Conservation (phyloP, 2,329 filamentous ascomycete species). For the Botryosphaeria dothidea region DNA sequence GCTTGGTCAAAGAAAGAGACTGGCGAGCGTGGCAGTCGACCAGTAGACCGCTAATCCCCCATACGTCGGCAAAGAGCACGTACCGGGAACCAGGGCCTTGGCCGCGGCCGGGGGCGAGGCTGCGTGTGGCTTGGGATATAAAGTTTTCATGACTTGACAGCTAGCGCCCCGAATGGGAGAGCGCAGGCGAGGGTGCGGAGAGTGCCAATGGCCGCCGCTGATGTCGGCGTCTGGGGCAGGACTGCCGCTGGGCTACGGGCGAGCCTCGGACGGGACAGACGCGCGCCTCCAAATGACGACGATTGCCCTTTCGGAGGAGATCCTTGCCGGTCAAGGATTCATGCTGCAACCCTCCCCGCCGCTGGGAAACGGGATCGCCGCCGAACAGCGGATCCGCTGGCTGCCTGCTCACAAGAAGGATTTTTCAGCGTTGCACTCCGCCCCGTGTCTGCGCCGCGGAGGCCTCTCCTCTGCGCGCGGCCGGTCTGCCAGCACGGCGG, state of each 20-base stretch:
- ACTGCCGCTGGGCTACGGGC: not conserved
- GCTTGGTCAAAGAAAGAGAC: slow-evolving; percentile 2
- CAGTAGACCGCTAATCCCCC: slow-evolving; percentile 13
- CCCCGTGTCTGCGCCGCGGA: slow-evolving; percentile 60
- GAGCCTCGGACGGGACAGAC: not conserved
- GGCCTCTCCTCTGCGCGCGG: slow-evolving; percentile 57
- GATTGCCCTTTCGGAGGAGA: not conserved
- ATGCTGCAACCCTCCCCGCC: not conserved
- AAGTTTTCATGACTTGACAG: slow-evolving; percentile 1
- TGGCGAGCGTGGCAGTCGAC: not conserved
- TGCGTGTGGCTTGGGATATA: slow-evolving; percentile 13
- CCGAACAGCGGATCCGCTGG: slow-evolving; percentile 5
- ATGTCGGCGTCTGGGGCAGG: not conserved
- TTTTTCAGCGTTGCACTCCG: not conserved
- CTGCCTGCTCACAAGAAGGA: not conserved
- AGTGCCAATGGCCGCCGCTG: not conserved
- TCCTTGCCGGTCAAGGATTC: slow-evolving; percentile 2
- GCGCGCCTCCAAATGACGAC: slow-evolving; percentile 10
- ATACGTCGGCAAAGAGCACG: slow-evolving; percentile 4
- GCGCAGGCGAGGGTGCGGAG: not conserved
- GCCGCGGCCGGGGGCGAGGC: slow-evolving; percentile 2
- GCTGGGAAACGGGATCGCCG: slow-evolving; percentile 2
- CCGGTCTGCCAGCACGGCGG: slow-evolving; percentile 34
- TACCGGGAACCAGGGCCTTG: slow-evolving; percentile 1
- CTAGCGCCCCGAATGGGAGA: not conserved